Conservation (phyloP, 306 rosid genomes). For the Heteromeles arbutifolia region DNA sequence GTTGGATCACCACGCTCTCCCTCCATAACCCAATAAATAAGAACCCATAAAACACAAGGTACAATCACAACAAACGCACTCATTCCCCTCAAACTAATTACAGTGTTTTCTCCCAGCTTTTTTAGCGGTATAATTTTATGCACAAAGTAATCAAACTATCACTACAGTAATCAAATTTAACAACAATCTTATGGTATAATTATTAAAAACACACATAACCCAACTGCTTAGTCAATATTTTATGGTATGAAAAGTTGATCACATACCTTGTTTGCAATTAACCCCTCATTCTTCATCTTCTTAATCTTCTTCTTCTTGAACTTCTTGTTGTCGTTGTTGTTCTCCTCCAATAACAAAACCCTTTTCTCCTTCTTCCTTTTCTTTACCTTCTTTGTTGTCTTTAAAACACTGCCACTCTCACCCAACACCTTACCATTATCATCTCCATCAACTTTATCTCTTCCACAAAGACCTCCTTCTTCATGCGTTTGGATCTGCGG, state of each 20-base stretch:
- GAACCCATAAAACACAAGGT: slow-evolving; percentile 24
- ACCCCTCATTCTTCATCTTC: slow-evolving; percentile 13
- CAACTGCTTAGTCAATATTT: not conserved
- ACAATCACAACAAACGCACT: slow-evolving; percentile 8
- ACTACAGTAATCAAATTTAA: not conserved
- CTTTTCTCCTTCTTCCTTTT: slow-evolving; percentile 36
- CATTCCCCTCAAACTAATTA: slow-evolving; percentile 4
- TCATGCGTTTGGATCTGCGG: slow-evolving; percentile 51
- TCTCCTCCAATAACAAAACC: slow-evolving; percentile 15
- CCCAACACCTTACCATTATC: slow-evolving; percentile 18
- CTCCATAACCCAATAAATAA: slow-evolving; percentile 22
- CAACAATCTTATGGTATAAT: not conserved
- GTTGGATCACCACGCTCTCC: slow-evolving; percentile 46
- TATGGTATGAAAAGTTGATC: slow-evolving; percentile 25
- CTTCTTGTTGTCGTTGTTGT: slow-evolving; percentile 19
- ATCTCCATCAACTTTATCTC: not conserved
- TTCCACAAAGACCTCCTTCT: not conserved
- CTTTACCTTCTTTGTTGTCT: slow-evolving; percentile 26
- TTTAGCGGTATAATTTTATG: slow-evolving; percentile 46
- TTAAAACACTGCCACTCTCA: slow-evolving; percentile 17
- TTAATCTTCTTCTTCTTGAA: slow-evolving; percentile 30
- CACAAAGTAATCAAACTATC: slow-evolving; percentile 27
- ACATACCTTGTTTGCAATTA: slow-evolving; percentile 55
- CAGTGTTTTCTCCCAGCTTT: slow-evolving; percentile 55
- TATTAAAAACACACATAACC: not conserved